These are phyloP conservation scores for Lepidium sativum DNA, from an alignment of 345 rosid genomes.

Conservation along the genomic window DNA sequence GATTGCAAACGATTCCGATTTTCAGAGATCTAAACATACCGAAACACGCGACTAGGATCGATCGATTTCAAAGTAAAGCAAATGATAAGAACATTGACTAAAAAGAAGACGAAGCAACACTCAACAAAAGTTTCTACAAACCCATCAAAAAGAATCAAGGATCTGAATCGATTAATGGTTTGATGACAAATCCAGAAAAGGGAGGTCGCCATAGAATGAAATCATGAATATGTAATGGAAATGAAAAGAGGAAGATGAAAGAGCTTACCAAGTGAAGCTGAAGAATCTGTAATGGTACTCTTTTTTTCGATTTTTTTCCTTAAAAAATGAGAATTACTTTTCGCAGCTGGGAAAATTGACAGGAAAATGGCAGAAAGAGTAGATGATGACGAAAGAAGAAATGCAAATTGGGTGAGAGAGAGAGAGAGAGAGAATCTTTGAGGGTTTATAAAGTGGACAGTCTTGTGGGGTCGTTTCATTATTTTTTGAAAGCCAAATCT, in stretches of 20 bases:
- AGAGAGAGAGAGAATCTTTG: slow-evolving; percentile 16
- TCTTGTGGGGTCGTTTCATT: slow-evolving; percentile 22
- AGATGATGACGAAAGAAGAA: slow-evolving; percentile 13
- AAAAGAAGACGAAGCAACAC: neutral
- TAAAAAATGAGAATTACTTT: neutral
- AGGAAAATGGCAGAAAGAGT: neutral
- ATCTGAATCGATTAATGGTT: neutral
- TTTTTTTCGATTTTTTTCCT: neutral
- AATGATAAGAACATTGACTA: neutral
- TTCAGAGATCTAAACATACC: slow-evolving; percentile 3
- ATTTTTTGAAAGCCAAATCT: slow-evolving; percentile 19
- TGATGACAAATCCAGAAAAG: neutral
- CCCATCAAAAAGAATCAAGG: neutral
- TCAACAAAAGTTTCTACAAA: neutral
- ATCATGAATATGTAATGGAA: neutral
- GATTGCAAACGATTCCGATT: neutral
- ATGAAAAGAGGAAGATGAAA: neutral
- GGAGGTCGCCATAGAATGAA: neutral
- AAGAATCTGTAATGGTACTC: slow-evolving; percentile 4
- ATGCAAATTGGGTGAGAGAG: slow-evolving; percentile 12
- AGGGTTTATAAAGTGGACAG: slow-evolving; percentile 24
- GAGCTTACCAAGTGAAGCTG: slow-evolving; percentile 28
- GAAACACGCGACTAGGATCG: neutral
- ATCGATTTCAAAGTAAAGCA: slow-evolving; percentile 3
- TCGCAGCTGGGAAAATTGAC: neutral